Evolutionary conservation across 2,329 filamentous ascomycete genomes (phyloP).

Genomic region (Fusarium chuoi): DNA sequence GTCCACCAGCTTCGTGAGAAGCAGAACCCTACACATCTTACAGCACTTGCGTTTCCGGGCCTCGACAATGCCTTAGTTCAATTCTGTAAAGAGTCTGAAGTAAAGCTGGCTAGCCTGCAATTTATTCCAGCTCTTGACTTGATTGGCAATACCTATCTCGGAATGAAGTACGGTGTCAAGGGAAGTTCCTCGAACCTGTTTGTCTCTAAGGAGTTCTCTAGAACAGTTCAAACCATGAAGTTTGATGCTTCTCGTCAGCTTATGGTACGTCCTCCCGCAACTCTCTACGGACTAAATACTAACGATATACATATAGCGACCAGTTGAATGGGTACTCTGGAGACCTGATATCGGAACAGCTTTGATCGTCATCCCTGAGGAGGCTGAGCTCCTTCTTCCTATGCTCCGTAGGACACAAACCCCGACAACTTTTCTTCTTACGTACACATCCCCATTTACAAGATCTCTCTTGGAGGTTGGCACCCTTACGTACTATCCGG

Average conservation of each 20-base stretch:
- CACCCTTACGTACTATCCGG: background rate
- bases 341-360: background rate
- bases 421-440: background rate
- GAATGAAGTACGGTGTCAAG: background rate
- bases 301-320: background rate
- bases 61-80: constrained; percentile 49
- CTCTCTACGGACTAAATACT: background rate
- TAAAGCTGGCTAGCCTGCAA: rapidly evolving
- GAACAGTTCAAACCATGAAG: background rate
- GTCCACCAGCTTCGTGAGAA: constrained; percentile 67
- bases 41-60: constrained; percentile 54
- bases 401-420: background rate
- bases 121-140: background rate
- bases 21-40: constrained; percentile 57
- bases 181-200: background rate
- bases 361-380: background rate
- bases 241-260: rapidly evolving
- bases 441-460: background rate
- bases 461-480: background rate
- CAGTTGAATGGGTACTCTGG: constrained; percentile 4
- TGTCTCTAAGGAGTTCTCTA: background rate
- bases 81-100: background rate
- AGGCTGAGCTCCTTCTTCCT: constrained; percentile 3
- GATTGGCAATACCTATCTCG: background rate
- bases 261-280: background rate